phyloP scores from a whole-genome alignment of 805 yeast species.

The Schwanniomyces yamadae region DNA sequence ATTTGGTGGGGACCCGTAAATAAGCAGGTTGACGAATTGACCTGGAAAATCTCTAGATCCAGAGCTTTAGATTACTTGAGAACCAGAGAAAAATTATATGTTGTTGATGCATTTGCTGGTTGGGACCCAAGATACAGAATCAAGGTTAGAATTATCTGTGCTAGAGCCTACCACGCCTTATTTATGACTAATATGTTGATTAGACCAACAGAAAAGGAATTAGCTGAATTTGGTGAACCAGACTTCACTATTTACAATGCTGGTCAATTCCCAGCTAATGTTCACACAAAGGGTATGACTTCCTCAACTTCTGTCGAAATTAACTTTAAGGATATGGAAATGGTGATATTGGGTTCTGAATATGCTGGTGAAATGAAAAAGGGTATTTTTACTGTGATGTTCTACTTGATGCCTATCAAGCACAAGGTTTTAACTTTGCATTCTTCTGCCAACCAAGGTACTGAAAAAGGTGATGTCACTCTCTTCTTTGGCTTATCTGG shows the following conservation, averaged over 20 bases:
- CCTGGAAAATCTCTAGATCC: conserved; percentile 93
- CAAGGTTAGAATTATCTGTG: conserved; percentile 93
- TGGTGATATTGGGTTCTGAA: conserved; percentile 98
- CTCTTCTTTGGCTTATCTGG: conserved; percentile 96
- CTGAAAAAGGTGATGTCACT: conserved; percentile 77
- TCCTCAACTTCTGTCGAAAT: conserved; percentile 94
- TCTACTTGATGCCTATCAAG: conserved; percentile 95
- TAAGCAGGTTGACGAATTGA: conserved; percentile 87
- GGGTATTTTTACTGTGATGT: conserved; percentile 98
- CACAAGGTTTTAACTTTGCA: conserved; percentile 90
- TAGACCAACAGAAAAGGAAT: conserved; percentile 89
- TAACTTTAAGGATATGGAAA: conserved; percentile 96
- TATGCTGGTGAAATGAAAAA: conserved; percentile 99
- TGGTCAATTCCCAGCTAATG: conserved; percentile 98
- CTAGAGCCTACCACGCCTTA: conserved; percentile 96
- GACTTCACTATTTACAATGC: conserved; percentile 98
- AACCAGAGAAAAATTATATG: conserved; percentile 91
- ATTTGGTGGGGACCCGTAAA: conserved; percentile 99
- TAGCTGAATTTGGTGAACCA: conserved; percentile 89
- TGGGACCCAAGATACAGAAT: conserved; percentile 98
- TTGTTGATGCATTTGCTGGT: conserved; percentile 96
- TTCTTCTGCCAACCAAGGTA: conserved; percentile 93
- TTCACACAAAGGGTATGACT: conserved; percentile 95
- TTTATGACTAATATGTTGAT: conserved; percentile 98
- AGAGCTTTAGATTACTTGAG: conserved; percentile 96